A percentile compares a stretch with the other conserved stretches of the same genome.
phyloP scores from a whole-genome alignment of 129 eudicot genomes.

The Arctium minus region DNA sequence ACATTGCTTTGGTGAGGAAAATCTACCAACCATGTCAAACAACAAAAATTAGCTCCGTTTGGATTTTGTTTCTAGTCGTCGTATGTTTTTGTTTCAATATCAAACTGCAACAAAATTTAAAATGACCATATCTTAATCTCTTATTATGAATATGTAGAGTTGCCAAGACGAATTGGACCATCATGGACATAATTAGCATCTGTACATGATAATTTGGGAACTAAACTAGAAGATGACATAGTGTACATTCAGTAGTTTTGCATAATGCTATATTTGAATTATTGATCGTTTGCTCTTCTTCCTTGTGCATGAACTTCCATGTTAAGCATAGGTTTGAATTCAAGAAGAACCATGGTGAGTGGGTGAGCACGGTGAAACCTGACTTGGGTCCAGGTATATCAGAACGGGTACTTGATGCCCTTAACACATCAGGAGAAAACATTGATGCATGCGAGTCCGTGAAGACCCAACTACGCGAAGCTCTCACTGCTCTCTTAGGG shows the following conservation, averaged over 20 bases:
- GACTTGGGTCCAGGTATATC: constrained; percentile 70
- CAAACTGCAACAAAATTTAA: too few relatives aligned
- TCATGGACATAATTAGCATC: background rate
- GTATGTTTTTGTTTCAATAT: too few relatives aligned
- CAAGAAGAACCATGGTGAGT: constrained; percentile 87
- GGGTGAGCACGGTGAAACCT: constrained; percentile 74
- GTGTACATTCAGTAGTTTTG: background rate
- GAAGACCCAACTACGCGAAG: constrained; percentile 55
- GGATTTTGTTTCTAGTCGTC: too few relatives aligned
- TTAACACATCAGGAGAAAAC: constrained; percentile 50
- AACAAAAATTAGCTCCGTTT: too few relatives aligned
- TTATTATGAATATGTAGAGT: background rate
- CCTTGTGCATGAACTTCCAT: background rate
- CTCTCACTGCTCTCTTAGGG: constrained; percentile 69
- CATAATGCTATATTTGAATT: background rate
- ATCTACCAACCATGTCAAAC: too few relatives aligned
- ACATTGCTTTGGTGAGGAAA: too few relatives aligned
- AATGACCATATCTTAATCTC: background rate
- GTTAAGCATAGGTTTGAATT: constrained; percentile 56
- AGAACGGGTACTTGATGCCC: constrained; percentile 73
- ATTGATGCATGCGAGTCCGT: constrained; percentile 39
- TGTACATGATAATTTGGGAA: background rate
- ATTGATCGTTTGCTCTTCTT: background rate
- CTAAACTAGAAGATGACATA: too few relatives aligned
- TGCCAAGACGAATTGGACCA: background rate